These are phyloP conservation scores for Pythium myriotylum DNA, from an alignment of 352 stramenopile genomes.

Conservation along the genomic window DNA sequence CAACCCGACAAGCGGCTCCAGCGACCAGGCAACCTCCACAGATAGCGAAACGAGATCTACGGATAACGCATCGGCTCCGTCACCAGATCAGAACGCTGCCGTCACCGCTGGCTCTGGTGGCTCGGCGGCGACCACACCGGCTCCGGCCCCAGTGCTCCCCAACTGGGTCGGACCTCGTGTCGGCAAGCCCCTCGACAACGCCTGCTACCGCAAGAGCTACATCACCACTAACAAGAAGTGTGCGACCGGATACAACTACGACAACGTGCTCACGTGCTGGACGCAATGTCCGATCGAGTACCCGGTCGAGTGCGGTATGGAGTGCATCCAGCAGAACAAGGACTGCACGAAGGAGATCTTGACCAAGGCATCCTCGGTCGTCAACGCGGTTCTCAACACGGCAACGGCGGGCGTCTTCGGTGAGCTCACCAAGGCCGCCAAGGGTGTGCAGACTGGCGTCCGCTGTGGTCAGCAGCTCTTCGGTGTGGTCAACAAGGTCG, in stretches of 20 bases:
- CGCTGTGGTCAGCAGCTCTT: conserved; percentile 30
- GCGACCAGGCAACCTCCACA: too few relatives aligned
- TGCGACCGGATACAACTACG: conserved; percentile 46
- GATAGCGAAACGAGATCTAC: too few relatives aligned
- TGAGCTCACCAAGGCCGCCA: conserved; percentile 25
- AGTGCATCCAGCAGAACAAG: conserved; percentile 62
- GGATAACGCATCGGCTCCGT: background rate
- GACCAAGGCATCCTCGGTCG: conserved; percentile 42
- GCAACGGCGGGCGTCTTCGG: conserved; percentile 45
- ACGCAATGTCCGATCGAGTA: conserved; percentile 58
- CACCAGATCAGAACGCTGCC: too few relatives aligned
- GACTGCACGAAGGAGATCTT: conserved; percentile 55
- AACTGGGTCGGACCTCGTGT: conserved; percentile 26
- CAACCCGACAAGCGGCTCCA: conserved; percentile 35
- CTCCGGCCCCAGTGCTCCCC: background rate
- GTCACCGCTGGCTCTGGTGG: too few relatives aligned
- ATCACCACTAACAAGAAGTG: conserved; percentile 38
- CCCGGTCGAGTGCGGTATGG: conserved; percentile 52
- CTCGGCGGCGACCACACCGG: background rate
- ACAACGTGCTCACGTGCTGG: conserved; percentile 56
- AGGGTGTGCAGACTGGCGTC: conserved; percentile 25
- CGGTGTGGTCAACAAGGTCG: conserved; percentile 14
- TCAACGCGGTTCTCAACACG: conserved; percentile 37
- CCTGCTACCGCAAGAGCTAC: conserved; percentile 38
- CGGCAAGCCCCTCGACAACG: conserved; percentile 20